A percentile compares a stretch with the other conserved stretches of the same genome.
These are phyloP conservation scores for Globisporangium yorkense DNA, from an alignment of 352 stramenopile genomes.

Conservation along the genomic window DNA sequence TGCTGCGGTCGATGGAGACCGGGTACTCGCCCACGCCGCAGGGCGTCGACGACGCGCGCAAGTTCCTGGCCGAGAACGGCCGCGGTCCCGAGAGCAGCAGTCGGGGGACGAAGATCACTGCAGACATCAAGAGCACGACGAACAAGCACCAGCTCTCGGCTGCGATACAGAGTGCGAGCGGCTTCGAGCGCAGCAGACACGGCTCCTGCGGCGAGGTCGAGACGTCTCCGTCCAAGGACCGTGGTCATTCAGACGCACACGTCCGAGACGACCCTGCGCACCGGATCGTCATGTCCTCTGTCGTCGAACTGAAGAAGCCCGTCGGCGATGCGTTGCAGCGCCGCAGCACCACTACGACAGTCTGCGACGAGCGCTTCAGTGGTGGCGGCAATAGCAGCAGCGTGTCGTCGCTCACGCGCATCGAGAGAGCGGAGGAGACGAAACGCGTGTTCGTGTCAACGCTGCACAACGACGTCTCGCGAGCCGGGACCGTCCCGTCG, in stretches of 20 bases:
- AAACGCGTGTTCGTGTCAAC: constrained; percentile 49
- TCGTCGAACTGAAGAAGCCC: constrained; percentile 11
- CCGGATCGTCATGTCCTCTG: not conserved
- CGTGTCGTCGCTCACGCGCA: constrained; percentile 16
- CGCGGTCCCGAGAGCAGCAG: not conserved
- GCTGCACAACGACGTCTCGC: constrained; percentile 1
- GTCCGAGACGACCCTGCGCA: not conserved
- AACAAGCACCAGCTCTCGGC: not conserved
- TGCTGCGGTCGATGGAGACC: constrained; percentile 67
- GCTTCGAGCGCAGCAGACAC: not conserved
- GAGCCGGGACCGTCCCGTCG: not conserved
- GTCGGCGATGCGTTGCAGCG: constrained; percentile 6
- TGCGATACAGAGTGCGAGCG: not conserved
- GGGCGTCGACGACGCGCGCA: constrained; percentile 40
- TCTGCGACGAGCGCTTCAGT: not conserved
- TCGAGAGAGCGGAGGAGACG: constrained; percentile 46
- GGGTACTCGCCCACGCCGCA: constrained; percentile 41
- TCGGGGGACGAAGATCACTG: constrained; percentile 4
- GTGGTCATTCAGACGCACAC: constrained; percentile 5
- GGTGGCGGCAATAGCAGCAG: constrained; percentile 1
- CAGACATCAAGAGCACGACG: not conserved
- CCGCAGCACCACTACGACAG: constrained; percentile 1
- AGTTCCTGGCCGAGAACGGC: constrained; percentile 58
- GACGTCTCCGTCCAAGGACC: not conserved
- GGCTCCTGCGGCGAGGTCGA: not conserved